These are phyloP conservation scores for Scheffersomyces stambukii DNA, from an alignment of 1,139 yeast species.

Conservation along the genomic window DNA sequence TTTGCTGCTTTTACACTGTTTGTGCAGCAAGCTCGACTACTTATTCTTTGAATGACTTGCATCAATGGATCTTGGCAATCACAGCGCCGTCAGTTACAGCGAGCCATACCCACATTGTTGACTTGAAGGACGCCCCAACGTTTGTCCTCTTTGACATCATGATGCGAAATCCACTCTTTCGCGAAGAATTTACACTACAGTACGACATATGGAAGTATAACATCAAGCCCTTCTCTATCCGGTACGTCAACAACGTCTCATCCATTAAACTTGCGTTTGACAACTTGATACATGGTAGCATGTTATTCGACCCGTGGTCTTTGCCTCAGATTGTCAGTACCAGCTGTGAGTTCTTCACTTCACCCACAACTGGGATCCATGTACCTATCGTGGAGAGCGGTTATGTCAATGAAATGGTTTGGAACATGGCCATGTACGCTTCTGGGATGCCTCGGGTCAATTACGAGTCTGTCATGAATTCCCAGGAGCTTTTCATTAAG, in stretches of 20 bases:
- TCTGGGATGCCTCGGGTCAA: too few relatives aligned
- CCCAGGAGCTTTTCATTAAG: slow-evolving; percentile 30
- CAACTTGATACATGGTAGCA: slow-evolving; percentile 24
- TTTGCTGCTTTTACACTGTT: slow-evolving; percentile 7
- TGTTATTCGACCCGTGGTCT: slow-evolving; percentile 19
- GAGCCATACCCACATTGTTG: slow-evolving; percentile 25
- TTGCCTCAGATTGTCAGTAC: slow-evolving; percentile 15
- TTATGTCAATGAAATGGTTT: slow-evolving; percentile 20
- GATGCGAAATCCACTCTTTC: slow-evolving; percentile 31
- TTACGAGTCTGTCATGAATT: slow-evolving; percentile 3
- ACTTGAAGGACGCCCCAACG: slow-evolving; percentile 30
- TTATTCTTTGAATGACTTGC: slow-evolving; percentile 12
- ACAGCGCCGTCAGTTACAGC: slow-evolving; percentile 20
- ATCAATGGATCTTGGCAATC: slow-evolving; percentile 28
- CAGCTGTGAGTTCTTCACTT: slow-evolving; percentile 14
- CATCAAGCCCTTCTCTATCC: slow-evolving; percentile 14
- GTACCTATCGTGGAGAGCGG: slow-evolving; percentile 13
- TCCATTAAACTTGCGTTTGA: slow-evolving; percentile 19
- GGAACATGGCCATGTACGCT: slow-evolving; percentile 18
- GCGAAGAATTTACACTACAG: slow-evolving; percentile 30
- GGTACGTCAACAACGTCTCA: slow-evolving; percentile 14
- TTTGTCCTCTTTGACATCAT: slow-evolving; percentile 33
- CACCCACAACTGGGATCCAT: slow-evolving; percentile 10
- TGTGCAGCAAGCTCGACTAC: slow-evolving; percentile 5
- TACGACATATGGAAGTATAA: slow-evolving; percentile 32